Base-by-base conservation (phyloP, 345 rosid species). In the Acer saccharum region DNA sequence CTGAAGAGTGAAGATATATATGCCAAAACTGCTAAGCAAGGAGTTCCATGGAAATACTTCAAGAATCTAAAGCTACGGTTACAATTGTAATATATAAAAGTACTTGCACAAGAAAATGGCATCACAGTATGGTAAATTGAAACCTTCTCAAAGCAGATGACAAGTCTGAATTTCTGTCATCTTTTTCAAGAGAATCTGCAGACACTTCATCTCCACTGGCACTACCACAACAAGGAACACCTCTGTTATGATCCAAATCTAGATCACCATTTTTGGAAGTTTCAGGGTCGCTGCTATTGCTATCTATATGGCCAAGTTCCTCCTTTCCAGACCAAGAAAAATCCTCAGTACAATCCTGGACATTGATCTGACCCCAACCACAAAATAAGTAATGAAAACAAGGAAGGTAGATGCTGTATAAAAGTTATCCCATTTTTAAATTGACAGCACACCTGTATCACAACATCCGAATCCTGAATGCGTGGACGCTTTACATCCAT, bases 401-500 rank as follows among this genome's bases (percentile, higher is more conserved):
- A 1, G 67, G 44, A 54, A 50, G 60, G 25, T 76, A 65, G 54
- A 69, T 17, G 25, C 27, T 68, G 57, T 54, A 74, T 62, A 75
- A 76, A 65, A 69, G 50, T 75, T 61, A 61, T 76, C 44, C 23
- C 48, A 73, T 60, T 35, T 48, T 46, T 32, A 76, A 70, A 72
- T 46, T 43, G 70, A 63, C 55, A 69, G 60, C 75, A 71, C 27
- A 93, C 97, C 90, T 90, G 76, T 84, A 93, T 91, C 52, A 93
- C 88, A 74, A 87, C 96, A 76, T 88, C 93, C 62, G 96, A 83
- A 81, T 88, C 93, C 65, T 65, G 77, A 55, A 57, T 69, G 54
- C 84, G 84, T 7, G 84, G 83, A 79, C 25, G 71, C 79, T 83
- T 86, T 73, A 81, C 35, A 76, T 86, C 84, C 78, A 71, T 77